Base-by-base conservation (phyloP, 1,284 basidiomycete genomes). In the Kwoniella shivajii region DNA sequence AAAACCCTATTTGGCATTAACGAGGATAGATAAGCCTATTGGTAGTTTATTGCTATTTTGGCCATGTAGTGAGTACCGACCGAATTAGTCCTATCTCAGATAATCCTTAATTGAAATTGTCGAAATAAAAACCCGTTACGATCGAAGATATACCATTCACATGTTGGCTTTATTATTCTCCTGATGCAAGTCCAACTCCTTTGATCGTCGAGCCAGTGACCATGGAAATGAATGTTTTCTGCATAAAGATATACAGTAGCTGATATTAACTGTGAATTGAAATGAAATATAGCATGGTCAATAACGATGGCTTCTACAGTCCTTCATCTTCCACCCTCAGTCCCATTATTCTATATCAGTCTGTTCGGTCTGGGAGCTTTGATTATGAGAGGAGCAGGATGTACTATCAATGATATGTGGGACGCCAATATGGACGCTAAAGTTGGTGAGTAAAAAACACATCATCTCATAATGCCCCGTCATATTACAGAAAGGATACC, bases 381-480 rank as follows among this genome's bases (percentile, higher is more conserved):
- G 41, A 84, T 99, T 54, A 99, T 99, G 96, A 87, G 96, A 18
- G 93, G 96, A 6, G 96, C 96, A 6, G 96, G 96, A 5, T 99
- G 96, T 75, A 98, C 92, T 0, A 96, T 99, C 70, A 99, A 99
- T 74, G 96, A 99, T 74, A 88, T 99, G 86, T 99, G 96, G 94
- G 96, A 99, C 75, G 83, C 83, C 62, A 85, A 90, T 66, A 84
- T 97, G 56, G 96, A 99, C 80, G 87, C 86, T 69, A 86, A 88
- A 54, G 96, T 99, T 48, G 91, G 92, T 93, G 72, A 72, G 90
- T 75, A 20, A 5, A 16, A 22, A 13, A 6, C 22, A 7, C 29
- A 14, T 24, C 26, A 13, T 34, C n/a, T n/a, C n/a, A 7, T 43
- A 11, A 43, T 24, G 43, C 26, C 41, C 33, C 9, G 13, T 42